Base-by-base conservation (phyloP, 805 yeast genomes). In the Zygotorulaspora florentina region DNA sequence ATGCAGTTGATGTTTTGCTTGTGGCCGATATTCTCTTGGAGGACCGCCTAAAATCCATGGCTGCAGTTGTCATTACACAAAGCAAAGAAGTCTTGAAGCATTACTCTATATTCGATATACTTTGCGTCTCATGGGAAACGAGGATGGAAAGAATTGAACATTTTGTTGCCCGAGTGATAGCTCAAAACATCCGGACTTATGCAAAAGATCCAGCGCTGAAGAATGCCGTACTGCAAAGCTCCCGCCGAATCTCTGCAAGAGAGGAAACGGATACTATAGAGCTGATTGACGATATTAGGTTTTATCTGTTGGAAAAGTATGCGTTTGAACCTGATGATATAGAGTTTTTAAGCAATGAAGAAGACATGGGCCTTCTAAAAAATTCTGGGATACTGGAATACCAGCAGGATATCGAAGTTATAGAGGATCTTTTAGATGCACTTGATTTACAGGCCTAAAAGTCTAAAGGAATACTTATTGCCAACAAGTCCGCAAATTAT, bases 191-290 rank as follows among this genome's bases (percentile, higher is more conserved):
- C 20, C 59, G 53, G 8, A 45, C 39, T 23, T 80, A 59, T 61
- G 53, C 68, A 5, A 33, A 52, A 1, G 67, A 67, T n/a, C 62
- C 65, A 1, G 73, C 71, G 35, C 70, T 79, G 42, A 56, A 62
- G 40, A 66, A 59, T 12, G 65, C 66, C 0, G 58, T 74, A 13
- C 60, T 73, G 16, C 72, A 70, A 51, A 72, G 79, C 58, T 83
- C 91, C 0, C 51, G 56, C 12, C 67, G 87, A 54, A 84, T 86
- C 40, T 57, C 73, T 16, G 64, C 61, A 12, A 73, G 93, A 58
- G 81, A 86, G 53, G 87, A 80, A 48, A 82, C 85, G 0, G 95
- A 86, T 65, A 83, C 91, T 1, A 83, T 86, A 57, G 95, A 86
- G 56, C 67, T 86, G 53, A 70, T 86, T 23, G 95, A 85, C 63